Base-by-base conservation (phyloP, 176 grass and related monocot genomes). In the Musa acuminata region DNA sequence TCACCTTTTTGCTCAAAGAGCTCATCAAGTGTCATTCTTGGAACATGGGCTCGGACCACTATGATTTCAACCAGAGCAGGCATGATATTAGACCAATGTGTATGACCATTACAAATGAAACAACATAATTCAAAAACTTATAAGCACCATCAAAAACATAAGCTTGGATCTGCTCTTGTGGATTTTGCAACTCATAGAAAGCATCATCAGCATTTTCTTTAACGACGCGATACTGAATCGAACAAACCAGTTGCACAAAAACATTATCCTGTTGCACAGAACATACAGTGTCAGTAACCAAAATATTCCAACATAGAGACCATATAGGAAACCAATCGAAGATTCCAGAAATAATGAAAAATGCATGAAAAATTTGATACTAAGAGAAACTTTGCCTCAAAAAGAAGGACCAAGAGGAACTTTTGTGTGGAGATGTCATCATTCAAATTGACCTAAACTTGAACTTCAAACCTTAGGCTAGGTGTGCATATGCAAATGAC, bases 1-100 rank as follows among this genome's bases (percentile, higher is more conserved):
- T 98, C 95, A 82, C 87, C 89, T 80, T 98, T 98, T 78, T 98
- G 95, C 75, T 98, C 90, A 52, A 93, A 98, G 52, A 98, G 86
- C 64, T 84, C 86, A 49, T 98, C 94, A 63, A 98, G 86, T 80
- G 81, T 82, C 74, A 98, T 93, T 84, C 84, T 87, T 21, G 90
- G 94, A 80, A 98, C 90, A 62, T 85, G 83, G 58, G 94, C 94
- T 11, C 90, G 90, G n/a, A 89, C 94, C 73, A 98, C 94, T 98
- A 77, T 62, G n/a, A 83, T 84, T 85, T 52, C 2, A 72, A 20
- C 22, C 67, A 50, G 35, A 78, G 19, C 71, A 83, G n/a, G 59
- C 57, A 48, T 50, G 49, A 24, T 35, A 67, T 11, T 79, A 79
- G 87, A 69, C 27, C 1, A 70, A 69, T 35, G 55, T 2, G 75